These are phyloP conservation scores for Micractinium sp. DNA, from an alignment of 139 green algal genomes.

Conservation along the genomic window DNA sequence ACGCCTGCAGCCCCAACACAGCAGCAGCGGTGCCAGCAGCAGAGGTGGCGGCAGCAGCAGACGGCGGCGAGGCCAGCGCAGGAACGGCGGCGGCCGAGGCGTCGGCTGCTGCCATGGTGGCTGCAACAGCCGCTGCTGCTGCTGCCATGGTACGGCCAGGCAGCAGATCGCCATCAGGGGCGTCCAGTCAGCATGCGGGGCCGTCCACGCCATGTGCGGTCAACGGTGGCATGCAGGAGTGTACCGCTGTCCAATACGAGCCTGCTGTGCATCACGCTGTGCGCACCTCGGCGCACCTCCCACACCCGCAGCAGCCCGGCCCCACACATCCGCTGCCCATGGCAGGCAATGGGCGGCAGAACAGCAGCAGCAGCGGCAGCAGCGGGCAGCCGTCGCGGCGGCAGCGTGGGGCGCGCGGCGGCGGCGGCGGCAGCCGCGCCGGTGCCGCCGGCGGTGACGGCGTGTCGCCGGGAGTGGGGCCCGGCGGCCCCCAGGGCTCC, in stretches of 20 bases:
- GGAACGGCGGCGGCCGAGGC: not conserved
- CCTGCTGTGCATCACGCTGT: not conserved
- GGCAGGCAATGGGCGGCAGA: not conserved
- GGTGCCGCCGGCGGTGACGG: not conserved
- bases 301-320: not conserved
- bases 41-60: not conserved
- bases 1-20: not conserved
- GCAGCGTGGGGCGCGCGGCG: not conserved
- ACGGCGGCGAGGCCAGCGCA: not conserved
- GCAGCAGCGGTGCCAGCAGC: not conserved
- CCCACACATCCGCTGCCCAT: not conserved
- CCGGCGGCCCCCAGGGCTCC: not conserved
- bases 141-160: not conserved
- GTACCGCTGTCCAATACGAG: not conserved
- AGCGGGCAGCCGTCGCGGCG: conserved; percentile 2
- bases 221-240: not conserved
- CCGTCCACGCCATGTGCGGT: not conserved
- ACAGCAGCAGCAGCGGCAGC: conserved; percentile 15
- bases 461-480: not conserved
- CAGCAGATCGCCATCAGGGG: not conserved
- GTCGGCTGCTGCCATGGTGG: not conserved
- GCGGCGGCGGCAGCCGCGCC: not conserved
- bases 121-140: not conserved
- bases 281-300: not conserved
- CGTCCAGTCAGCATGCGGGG: not conserved